phyloP scores from a whole-genome alignment of 2,329 filamentous ascomycete genomes.

The Penicillium sp. region DNA sequence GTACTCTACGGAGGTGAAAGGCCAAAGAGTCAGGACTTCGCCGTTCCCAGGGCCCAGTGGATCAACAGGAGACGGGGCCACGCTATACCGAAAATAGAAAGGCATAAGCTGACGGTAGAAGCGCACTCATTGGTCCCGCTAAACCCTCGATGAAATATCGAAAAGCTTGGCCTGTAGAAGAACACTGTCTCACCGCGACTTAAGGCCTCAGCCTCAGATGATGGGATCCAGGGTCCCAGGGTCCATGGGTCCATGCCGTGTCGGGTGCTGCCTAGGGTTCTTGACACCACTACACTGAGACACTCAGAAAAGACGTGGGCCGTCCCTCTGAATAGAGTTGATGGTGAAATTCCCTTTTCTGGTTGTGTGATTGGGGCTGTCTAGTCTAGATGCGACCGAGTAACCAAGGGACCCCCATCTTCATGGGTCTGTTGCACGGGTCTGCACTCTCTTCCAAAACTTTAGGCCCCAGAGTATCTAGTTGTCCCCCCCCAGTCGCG shows the following conservation, averaged over 20 bases:
- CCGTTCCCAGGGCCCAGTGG: not conserved
- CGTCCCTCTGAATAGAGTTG: not conserved
- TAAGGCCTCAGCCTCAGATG: not conserved
- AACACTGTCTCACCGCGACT: not conserved
- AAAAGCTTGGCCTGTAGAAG: slow-evolving; percentile 15
- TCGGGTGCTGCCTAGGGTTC: not conserved
- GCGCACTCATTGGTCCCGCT: not conserved
- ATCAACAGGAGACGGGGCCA: slow-evolving; percentile 11
- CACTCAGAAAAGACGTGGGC: not conserved
- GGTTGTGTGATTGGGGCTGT: not conserved
- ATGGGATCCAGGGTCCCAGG: not conserved
- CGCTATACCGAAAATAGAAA: slow-evolving; percentile 2
- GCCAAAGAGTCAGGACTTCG: not conserved
- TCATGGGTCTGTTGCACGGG: not conserved
- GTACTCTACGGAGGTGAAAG: not conserved
- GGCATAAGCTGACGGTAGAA: not conserved
- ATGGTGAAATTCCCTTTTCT: not conserved
- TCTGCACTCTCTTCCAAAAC: not conserved
- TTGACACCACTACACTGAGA: not conserved
- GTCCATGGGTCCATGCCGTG: not conserved
- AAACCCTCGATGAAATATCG: not conserved
- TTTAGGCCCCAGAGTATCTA: not conserved
- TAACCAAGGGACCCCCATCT: not conserved
- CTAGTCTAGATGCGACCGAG: not conserved
- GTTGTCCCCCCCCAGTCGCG: not conserved